Percentiles rank a stretch among this genome's conserved stretches.
phyloP scores from a whole-genome alignment of 202 grass and related monocot genomes.

The Elaeis oleifera region DNA sequence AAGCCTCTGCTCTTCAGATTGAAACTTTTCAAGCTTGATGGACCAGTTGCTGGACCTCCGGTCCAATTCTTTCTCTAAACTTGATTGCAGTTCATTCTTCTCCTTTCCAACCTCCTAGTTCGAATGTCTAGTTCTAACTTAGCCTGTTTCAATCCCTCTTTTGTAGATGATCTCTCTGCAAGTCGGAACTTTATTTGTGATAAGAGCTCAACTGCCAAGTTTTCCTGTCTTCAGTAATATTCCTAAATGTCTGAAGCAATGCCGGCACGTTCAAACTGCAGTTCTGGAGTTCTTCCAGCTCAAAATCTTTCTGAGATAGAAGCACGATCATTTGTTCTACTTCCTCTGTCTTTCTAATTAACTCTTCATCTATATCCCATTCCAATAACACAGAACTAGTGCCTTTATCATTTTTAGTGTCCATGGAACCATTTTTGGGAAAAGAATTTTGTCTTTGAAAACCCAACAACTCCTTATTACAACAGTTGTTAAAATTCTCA shows the following conservation, averaged over 20 bases:
- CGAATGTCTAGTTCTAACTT: slow-evolving; percentile 56
- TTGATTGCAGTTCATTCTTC: slow-evolving; percentile 45
- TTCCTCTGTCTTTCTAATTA: slow-evolving; percentile 52
- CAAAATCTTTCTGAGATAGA: slow-evolving; percentile 34
- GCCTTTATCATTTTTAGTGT: slow-evolving; percentile 9
- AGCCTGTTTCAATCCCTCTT: slow-evolving; percentile 45
- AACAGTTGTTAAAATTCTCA: too few species aligned
- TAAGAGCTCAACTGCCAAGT: slow-evolving; percentile 49
- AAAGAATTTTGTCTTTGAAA: slow-evolving; percentile 20
- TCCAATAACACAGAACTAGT: slow-evolving; percentile 13
- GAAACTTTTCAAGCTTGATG: slow-evolving; percentile 44
- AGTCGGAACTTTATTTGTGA: slow-evolving; percentile 68
- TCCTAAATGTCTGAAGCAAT: slow-evolving; percentile 39
- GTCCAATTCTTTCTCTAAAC: slow-evolving; percentile 50
- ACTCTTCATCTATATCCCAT: slow-evolving; percentile 49
- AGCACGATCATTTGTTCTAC: slow-evolving; percentile 33
- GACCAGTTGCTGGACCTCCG: slow-evolving; percentile 74
- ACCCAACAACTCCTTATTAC: not conserved
- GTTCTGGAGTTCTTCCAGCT: slow-evolving; percentile 30
- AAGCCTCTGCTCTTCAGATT: slow-evolving; percentile 76
- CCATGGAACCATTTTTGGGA: not conserved
- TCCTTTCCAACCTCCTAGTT: slow-evolving; percentile 55
- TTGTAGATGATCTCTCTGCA: slow-evolving; percentile 51
- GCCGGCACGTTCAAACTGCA: slow-evolving; percentile 26
- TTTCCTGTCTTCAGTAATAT: slow-evolving; percentile 58